Evolutionary conservation across 2,329 filamentous ascomycete species (phyloP).

Genomic region (Aschersonia sp.): DNA sequence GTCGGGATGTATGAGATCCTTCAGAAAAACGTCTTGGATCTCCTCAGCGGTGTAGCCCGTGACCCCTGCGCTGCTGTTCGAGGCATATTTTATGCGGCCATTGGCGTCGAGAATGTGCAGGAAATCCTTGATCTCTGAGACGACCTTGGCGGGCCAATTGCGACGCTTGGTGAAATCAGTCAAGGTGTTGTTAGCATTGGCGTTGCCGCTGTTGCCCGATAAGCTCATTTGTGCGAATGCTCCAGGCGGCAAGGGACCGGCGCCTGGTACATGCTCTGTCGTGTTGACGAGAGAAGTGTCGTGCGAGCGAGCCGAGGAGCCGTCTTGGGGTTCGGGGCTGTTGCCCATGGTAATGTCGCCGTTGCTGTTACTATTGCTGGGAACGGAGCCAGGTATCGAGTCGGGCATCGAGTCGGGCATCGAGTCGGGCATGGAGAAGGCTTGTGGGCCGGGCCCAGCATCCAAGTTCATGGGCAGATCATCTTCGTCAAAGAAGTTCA

Average conservation of each 20-base stretch:
- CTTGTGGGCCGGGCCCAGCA: conserved; percentile 11
- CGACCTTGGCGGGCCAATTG: conserved; percentile 77
- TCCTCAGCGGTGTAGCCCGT: conserved; percentile 63
- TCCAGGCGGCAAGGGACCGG: conserved; percentile 25
- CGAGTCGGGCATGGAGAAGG: conserved; percentile 6
- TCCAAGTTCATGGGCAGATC: conserved; percentile 30
- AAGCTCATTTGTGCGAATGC: conserved; percentile 19
- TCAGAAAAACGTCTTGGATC: conserved; percentile 61
- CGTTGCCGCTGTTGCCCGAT: conserved; percentile 9
- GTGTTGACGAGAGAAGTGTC: conserved; percentile 20
- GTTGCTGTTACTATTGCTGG: conserved; percentile 8
- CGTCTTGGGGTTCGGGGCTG: conserved; percentile 11
- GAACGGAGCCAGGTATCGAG: conserved; percentile 3
- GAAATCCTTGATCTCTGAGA: conserved; percentile 82
- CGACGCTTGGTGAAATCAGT: conserved; percentile 46
- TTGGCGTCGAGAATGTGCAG: conserved; percentile 77
- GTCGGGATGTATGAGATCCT: conserved; percentile 74
- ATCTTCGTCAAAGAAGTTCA: conserved; percentile 27
- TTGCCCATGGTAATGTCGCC: conserved; percentile 5
- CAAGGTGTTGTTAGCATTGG: conserved; percentile 27
- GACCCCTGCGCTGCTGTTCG: conserved; percentile 58
- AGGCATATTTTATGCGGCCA: conserved; percentile 74
- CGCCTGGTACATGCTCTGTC: conserved; percentile 24
- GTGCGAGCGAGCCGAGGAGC: conserved; percentile 11
- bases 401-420: not conserved